Evolutionary conservation across 1,284 basidiomycete species (phyloP).

Genomic region (Austroboletus rostrupii): DNA sequence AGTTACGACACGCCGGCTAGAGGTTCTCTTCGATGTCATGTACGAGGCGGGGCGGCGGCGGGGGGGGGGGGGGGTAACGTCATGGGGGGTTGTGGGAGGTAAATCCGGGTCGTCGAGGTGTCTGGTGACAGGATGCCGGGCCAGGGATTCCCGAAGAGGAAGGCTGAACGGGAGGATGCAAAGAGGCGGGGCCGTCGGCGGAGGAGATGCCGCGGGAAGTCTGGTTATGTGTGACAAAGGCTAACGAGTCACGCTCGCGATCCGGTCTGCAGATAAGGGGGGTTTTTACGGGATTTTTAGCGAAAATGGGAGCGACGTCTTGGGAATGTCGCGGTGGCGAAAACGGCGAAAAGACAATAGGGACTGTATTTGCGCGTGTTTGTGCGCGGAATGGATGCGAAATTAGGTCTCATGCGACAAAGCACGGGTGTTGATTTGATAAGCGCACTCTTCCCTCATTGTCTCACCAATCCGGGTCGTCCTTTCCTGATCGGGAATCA

Average conservation of each 20-base stretch:
- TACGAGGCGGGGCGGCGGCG: neutral
- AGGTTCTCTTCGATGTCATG: neutral
- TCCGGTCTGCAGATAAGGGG: constrained; percentile 31
- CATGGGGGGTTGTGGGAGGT: constrained; percentile 13
- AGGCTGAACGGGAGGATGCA: constrained; percentile 22
- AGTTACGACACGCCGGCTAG: neutral
- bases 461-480: constrained; percentile 32
- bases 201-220: constrained; percentile 26
- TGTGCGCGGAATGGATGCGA: constrained; percentile 41
- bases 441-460: constrained; percentile 31
- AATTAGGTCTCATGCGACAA: constrained; percentile 35
- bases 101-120: constrained; percentile 22
- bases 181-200: constrained; percentile 30
- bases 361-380: constrained; percentile 37
- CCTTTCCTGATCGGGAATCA: constrained; percentile 17
- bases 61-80: neutral
- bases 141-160: constrained; percentile 21
- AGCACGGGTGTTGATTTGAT: constrained; percentile 28
- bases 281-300: constrained; percentile 34
- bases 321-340: constrained; percentile 31
- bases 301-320: constrained; percentile 24
- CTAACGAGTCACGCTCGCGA: constrained; percentile 28
- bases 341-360: constrained; percentile 43
- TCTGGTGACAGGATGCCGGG: constrained; percentile 17
- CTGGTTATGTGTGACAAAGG: constrained; percentile 30